These are phyloP conservation scores for Rhododendron mucronatum DNA, from an alignment of 148 eudicot species.

Conservation along the genomic window DNA sequence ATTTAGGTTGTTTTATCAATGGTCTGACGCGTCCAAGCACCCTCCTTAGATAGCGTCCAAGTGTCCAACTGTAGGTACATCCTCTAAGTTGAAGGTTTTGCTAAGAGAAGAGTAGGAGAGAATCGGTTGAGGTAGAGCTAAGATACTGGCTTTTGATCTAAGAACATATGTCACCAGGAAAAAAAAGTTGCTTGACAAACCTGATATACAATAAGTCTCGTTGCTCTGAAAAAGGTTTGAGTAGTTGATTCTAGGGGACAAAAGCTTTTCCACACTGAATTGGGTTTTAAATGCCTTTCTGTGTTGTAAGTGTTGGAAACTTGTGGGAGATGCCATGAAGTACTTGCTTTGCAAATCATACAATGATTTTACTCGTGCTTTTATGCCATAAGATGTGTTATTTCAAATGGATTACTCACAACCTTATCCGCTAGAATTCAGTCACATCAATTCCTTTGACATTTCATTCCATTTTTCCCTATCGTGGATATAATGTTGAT, in stretches of 20 bases:
- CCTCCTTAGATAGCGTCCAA: neutral
- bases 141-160: neutral
- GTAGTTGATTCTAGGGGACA: neutral
- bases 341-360: neutral
- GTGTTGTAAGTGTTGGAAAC: neutral
- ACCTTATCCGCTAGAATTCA: neutral
- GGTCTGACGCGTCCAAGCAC: neutral
- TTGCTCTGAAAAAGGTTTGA: neutral
- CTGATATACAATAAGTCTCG: neutral
- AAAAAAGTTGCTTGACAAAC: neutral
- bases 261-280: neutral
- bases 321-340: neutral
- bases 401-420: neutral
- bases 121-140: neutral
- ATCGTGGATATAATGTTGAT: constrained; percentile 7
- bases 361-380: neutral
- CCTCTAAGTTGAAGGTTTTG: constrained; percentile 5
- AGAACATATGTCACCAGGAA: neutral
- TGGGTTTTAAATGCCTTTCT: neutral
- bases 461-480: neutral
- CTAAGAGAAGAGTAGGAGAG: neutral
- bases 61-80: neutral
- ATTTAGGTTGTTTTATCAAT: neutral
- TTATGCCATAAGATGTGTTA: neutral
- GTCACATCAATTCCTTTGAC: neutral